phyloP scores from a whole-genome alignment of 2,329 filamentous ascomycete genomes.

The Myriosclerotinia curreyana region DNA sequence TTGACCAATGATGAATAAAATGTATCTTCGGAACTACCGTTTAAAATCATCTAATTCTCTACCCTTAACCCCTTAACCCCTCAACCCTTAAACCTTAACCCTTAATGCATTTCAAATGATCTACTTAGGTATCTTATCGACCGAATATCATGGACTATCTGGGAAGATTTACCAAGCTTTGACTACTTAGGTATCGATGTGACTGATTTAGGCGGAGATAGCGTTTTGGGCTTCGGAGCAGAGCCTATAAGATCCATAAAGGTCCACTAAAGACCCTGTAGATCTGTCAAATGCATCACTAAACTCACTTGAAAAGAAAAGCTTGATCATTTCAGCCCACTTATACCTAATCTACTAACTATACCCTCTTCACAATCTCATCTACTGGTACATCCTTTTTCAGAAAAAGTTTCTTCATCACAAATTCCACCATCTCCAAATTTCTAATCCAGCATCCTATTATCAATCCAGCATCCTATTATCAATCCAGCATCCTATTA shows the following conservation, averaged over 20 bases:
- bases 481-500: neutral
- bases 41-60: neutral
- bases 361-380: neutral
- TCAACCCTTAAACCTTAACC: too few relatives aligned
- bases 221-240: constrained; percentile 17
- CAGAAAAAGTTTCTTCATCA: neutral
- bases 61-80: too few relatives aligned
- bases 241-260: neutral
- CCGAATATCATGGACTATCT: too few relatives aligned
- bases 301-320: neutral
- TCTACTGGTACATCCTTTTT: neutral
- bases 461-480: too few relatives aligned
- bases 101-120: neutral
- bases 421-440: neutral
- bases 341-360: neutral
- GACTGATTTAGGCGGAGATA: constrained; percentile 7
- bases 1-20: neutral
- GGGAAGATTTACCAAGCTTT: constrained; percentile 6
- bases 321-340: neutral
- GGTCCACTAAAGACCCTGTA: neutral
- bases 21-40: neutral
- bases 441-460: neutral
- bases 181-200: neutral
- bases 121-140: neutral
- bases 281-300: constrained; percentile 7